phyloP scores from a whole-genome alignment of 2,329 filamentous ascomycete species.

The Cladophialophora immunda region DNA sequence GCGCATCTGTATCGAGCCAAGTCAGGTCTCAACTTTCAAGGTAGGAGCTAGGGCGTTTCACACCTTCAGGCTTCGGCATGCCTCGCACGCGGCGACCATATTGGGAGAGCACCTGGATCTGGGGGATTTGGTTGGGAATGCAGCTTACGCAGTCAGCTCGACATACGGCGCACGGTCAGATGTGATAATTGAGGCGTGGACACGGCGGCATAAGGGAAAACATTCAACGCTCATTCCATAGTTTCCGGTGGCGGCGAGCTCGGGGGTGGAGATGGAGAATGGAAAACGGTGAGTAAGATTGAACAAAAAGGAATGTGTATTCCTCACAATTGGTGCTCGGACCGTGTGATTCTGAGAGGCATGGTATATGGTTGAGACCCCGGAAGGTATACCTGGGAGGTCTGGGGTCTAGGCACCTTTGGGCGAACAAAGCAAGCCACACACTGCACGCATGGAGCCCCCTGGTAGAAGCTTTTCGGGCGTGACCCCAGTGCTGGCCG shows the following conservation, averaged over 20 bases:
- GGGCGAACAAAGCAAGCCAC: too few species aligned
- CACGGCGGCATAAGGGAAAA: too few species aligned
- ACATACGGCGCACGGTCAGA: too few species aligned
- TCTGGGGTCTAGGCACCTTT: too few species aligned
- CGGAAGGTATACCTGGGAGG: too few species aligned
- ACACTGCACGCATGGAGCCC: too few species aligned
- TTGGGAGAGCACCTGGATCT: not conserved
- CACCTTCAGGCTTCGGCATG: slow-evolving; percentile 37
- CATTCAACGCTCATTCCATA: not conserved
- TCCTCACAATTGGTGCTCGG: slow-evolving; percentile 5
- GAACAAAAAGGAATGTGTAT: not conserved
- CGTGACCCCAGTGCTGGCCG: too few species aligned
- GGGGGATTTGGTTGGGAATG: not conserved
- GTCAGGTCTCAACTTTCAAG: not conserved
- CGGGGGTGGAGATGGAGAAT: not conserved
- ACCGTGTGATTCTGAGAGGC: not conserved
- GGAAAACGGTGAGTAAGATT: not conserved
- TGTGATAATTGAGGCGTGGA: too few species aligned
- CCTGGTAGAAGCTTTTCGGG: too few species aligned
- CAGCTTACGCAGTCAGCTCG: not conserved
- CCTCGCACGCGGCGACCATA: slow-evolving; percentile 40
- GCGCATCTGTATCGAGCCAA: slow-evolving; percentile 40
- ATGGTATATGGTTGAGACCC: not conserved
- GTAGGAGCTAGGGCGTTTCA: too few species aligned
- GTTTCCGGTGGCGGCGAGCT: not conserved